Percentiles rank a stretch among this genome's conserved stretches.
Conservation (phyloP, 441 rosid genomes). For the Bocquillonia castaneifolia region DNA sequence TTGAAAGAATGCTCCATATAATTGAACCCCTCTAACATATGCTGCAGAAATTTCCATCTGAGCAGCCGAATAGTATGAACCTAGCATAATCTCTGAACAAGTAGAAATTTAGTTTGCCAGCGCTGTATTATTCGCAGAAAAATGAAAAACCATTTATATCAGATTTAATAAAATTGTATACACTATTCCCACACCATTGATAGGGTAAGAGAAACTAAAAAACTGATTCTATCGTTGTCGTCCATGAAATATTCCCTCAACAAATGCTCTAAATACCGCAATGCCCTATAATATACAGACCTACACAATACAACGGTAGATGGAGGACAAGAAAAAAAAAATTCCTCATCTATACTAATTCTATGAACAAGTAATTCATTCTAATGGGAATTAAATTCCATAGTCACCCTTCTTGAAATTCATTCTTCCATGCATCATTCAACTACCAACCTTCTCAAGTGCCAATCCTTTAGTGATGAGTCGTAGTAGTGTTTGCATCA, state of each 20-base stretch:
- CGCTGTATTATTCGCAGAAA: not conserved
- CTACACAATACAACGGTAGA: conserved; percentile 25
- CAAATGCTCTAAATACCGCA: not conserved
- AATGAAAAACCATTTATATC: not conserved
- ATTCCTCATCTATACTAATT: conserved; percentile 24
- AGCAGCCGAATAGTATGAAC: not conserved
- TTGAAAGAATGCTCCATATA: too few species aligned
- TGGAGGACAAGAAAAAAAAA: conserved; percentile 24
- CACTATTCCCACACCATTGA: not conserved
- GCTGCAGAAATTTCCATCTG: not conserved
- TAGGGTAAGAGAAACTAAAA: not conserved
- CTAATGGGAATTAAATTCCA: not conserved
- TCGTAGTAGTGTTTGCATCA: conserved; percentile 64
- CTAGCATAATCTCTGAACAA: too few species aligned
- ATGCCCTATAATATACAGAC: conserved; percentile 29
- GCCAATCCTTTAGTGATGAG: conserved; percentile 57
- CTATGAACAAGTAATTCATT: conserved; percentile 18
- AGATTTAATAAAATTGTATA: not conserved
- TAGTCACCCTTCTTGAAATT: not conserved
- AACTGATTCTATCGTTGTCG: not conserved
- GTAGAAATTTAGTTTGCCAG: too few species aligned
- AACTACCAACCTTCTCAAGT: conserved; percentile 42
- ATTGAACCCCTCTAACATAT: not conserved
- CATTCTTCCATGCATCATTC: conserved; percentile 25
- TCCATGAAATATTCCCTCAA: conserved; percentile 1